Evolutionary conservation across 176 grass and related monocot species (phyloP).

Genomic region (Aegilops speltoides): DNA sequence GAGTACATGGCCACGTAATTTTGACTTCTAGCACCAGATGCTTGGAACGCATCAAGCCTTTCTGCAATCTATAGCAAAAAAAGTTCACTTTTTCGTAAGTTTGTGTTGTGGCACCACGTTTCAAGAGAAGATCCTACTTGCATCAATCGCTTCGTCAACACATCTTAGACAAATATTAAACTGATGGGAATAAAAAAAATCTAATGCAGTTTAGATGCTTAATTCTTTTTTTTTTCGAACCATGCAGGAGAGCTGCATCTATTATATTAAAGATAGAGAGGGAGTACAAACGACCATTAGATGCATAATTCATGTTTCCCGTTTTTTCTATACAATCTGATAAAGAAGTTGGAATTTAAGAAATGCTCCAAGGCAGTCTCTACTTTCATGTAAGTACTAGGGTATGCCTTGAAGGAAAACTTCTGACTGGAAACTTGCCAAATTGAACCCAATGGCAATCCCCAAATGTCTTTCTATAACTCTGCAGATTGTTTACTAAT

Average conservation of each 20-base stretch:
- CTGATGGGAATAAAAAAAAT: not conserved
- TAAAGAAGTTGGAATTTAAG: not conserved
- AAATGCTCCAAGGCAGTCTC: not conserved
- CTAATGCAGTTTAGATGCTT: not conserved
- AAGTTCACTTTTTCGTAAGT: not conserved
- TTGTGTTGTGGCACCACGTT: not conserved
- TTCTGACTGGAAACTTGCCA: not conserved
- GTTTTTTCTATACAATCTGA: not conserved
- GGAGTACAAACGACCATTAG: too few relatives aligned
- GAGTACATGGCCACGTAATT: conserved; percentile 95
- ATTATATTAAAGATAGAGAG: too few relatives aligned
- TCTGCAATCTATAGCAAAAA: conserved; percentile 43
- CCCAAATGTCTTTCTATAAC: not conserved
- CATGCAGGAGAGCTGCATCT: too few relatives aligned
- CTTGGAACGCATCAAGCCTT: conserved; percentile 66
- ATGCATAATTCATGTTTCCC: not conserved
- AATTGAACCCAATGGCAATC: not conserved
- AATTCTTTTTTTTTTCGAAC: too few relatives aligned
- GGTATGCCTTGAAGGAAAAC: not conserved
- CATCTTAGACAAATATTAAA: conserved; percentile 3
- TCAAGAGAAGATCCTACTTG: conserved; percentile 27
- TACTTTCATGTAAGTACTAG: not conserved
- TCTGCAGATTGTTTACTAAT: not conserved
- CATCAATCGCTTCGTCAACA: not conserved
- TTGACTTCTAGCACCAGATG: conserved; percentile 60